phyloP scores from a whole-genome alignment of 495 filamentous ascomycete genomes.

The Trichoderma virens region DNA sequence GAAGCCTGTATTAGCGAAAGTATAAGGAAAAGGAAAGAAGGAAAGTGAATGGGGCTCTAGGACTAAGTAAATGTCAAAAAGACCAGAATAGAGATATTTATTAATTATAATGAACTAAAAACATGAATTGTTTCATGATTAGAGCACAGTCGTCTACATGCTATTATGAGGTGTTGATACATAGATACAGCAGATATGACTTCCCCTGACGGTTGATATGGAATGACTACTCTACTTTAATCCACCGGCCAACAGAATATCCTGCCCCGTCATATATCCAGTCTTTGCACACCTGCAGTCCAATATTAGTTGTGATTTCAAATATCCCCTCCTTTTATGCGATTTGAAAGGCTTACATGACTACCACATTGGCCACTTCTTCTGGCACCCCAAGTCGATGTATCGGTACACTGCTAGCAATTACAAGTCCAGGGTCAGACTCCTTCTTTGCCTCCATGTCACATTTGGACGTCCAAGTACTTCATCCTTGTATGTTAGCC shows the following conservation, averaged over 20 bases:
- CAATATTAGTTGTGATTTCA: neutral
- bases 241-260: neutral
- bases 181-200: too few species aligned
- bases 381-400: neutral
- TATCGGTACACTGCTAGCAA: conserved; percentile 4
- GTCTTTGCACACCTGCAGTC: conserved; percentile 1
- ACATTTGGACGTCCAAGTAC: neutral
- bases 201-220: too few species aligned
- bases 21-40: neutral
- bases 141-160: neutral
- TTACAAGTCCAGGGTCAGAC: conserved; percentile 5
- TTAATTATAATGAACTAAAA: neutral
- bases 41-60: neutral
- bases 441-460: conserved; percentile 1
- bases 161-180: too few species aligned
- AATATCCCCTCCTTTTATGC: neutral
- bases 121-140: neutral
- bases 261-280: conserved; percentile 8
- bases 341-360: conserved; percentile 7
- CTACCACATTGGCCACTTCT: conserved; percentile 2
- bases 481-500: neutral
- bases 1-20: neutral
- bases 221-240: neutral
- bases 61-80: neutral
- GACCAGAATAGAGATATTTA: neutral